A percentile compares a stretch with the other conserved stretches of the same genome.
Conservation (phyloP, 805 yeast species). For the Starmerella khaoyaiensis region DNA sequence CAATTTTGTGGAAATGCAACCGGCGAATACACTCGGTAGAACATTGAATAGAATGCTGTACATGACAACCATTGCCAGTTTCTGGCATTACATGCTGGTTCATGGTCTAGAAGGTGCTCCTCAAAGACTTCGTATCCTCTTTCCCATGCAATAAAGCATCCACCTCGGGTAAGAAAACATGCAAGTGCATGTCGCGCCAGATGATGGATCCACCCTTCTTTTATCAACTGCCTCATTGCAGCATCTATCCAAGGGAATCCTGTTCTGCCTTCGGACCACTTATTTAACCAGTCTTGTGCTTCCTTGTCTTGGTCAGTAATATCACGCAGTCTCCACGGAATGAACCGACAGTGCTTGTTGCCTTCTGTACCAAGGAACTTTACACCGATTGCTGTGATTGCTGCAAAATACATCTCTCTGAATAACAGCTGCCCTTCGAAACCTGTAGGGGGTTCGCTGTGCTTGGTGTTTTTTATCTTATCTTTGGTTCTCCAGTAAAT, state of each 20-base stretch:
- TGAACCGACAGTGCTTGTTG: constrained; percentile 1
- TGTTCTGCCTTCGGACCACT: constrained; percentile 1
- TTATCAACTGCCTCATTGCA: constrained; percentile 2
- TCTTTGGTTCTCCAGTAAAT: constrained; percentile 1
- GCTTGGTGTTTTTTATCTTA: constrained; percentile 1
- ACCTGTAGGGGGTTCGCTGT: constrained; percentile 1
- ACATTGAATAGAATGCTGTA: constrained; percentile 2
- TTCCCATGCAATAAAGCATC: constrained; percentile 4
- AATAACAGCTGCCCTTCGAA: constrained; percentile 1
- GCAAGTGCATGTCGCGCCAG: constrained; percentile 3
- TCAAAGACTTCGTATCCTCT: constrained; percentile 3
- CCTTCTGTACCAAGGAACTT: constrained; percentile 1
- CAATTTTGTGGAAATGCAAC: constrained; percentile 2
- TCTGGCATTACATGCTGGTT: constrained; percentile 3
- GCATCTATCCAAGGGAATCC: constrained; percentile 5
- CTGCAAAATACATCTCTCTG: constrained; percentile 3
- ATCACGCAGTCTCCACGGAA: constrained; percentile 2
- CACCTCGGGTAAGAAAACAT: constrained; percentile 3
- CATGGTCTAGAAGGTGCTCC: constrained; percentile 3
- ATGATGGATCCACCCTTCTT: constrained; percentile 4
- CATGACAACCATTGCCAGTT: constrained; percentile 5
- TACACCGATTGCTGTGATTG: neutral
- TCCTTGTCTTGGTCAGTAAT: neutral
- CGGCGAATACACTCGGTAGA: constrained; percentile 1
- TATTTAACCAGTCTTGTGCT: constrained; percentile 1